Evolutionary conservation across 2,329 filamentous ascomycete species (phyloP), one percentile per base, ranked within the genome.

Genomic region (Niveomyces coronatus): DNA sequence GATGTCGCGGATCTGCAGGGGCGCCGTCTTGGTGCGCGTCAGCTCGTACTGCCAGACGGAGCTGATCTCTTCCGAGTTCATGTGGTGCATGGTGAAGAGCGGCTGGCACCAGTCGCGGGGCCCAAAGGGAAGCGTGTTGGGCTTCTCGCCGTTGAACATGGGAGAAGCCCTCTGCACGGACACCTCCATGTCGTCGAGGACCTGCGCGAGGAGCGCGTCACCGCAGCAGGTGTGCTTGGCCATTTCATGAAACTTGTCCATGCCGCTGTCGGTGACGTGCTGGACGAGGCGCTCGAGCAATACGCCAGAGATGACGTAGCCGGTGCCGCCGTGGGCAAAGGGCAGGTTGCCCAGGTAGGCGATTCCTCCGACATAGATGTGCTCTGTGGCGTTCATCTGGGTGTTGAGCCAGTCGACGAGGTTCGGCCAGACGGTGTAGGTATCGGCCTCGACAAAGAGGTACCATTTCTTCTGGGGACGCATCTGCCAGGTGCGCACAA

Each of bases 361-460:
- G 18, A 65, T 60, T 35, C 68, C 71, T 16, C 72, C 72, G 9
- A 74, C 51, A 46, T 74, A 74, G 22, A 65, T 52, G 22, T 64
- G 61, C 22, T 66, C 57, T 14, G 51, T 53, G 2, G 63, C 60
- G 36, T 68, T 63, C 11, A 69, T 49, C 37, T 51, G 50, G 13
- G 59, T 58, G 35, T 54, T 60, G 31, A 76, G 53, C 63, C 67
- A 76, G 34, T 63, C 53, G 23, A 70, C 55, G 31, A 76, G 50
- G 44, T 71, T 74, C 37, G 62, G 53, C 68, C 71, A 73, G 48
- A 76, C 61, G 37, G 76, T 51, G 47, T 75, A 76, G 9, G 68
- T 74, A 47, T 77, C 73, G 22, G 70, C 70, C 46, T 76, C 73
- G 45, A 70, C 65, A 46, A 76, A 76, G 38, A 77, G 63, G 47